phyloP scores from a whole-genome alignment of 345 rosid species.

The Turnera subulata region DNA sequence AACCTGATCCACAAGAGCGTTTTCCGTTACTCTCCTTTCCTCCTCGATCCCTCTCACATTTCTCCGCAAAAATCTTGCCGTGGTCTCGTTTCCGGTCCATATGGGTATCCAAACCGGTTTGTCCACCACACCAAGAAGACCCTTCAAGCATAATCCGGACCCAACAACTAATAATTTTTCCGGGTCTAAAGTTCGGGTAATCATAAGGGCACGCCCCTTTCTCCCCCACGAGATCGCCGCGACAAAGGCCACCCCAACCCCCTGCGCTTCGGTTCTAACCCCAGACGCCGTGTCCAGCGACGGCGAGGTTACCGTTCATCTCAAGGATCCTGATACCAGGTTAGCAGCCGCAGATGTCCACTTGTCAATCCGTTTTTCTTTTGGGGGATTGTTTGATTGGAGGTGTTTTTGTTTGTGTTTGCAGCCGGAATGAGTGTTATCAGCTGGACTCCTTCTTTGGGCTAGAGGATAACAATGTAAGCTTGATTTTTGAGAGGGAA shows the following conservation, averaged over 20 bases:
- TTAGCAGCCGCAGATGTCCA: conserved; percentile 12
- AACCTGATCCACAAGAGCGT: background rate
- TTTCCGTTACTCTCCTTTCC: background rate
- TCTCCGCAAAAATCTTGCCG: background rate
- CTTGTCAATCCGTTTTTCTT: background rate
- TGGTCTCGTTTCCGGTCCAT: background rate
- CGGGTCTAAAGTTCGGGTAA: conserved; percentile 53
- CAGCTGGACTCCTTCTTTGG: conserved; percentile 76
- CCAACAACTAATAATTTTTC: conserved; percentile 18
- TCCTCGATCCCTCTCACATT: background rate
- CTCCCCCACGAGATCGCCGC: conserved; percentile 49
- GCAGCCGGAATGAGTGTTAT: conserved; percentile 72
- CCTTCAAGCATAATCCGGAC: conserved; percentile 18
- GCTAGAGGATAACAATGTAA: conserved; percentile 55
- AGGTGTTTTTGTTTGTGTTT: conserved; percentile 5
- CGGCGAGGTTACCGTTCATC: conserved; percentile 56
- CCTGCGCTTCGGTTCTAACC: conserved; percentile 51
- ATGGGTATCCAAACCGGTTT: conserved; percentile 27
- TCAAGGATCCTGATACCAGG: conserved; percentile 72
- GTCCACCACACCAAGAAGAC: conserved; percentile 5
- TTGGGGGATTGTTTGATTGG: conserved; percentile 1
- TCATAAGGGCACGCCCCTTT: conserved; percentile 67
- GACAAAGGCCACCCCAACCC: conserved; percentile 16
- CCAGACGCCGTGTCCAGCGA: conserved; percentile 22
- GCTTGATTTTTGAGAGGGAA: conserved; percentile 63